phyloP scores from a whole-genome alignment of 768 basidiomycete genomes.

The Kwoniella bestiolae region DNA sequence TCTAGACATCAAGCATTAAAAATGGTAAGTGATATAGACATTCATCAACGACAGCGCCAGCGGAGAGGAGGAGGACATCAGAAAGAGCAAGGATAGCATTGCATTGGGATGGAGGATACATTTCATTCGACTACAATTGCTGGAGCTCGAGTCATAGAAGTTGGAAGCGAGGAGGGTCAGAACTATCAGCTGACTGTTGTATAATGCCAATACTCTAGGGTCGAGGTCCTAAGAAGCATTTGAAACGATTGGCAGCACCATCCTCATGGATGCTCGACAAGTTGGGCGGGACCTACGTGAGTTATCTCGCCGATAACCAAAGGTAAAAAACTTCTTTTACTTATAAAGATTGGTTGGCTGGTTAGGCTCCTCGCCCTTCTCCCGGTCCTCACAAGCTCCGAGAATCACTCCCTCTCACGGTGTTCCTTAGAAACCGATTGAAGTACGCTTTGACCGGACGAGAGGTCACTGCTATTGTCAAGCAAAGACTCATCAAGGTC shows the following conservation, averaged over 20 bases:
- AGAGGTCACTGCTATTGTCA: conserved; percentile 93
- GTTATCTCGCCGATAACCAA: conserved; percentile 30
- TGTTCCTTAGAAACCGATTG: conserved; percentile 98
- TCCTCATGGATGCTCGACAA: conserved; percentile 99
- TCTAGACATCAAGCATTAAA: conserved; percentile 31
- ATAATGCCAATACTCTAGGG: conserved; percentile 62
- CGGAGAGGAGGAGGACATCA: conserved; percentile 7
- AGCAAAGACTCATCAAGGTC: conserved; percentile 96
- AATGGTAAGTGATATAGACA: conserved; percentile 29
- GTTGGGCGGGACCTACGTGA: conserved; percentile 64
- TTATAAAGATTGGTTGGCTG: conserved; percentile 19
- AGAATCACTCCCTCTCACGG: conserved; percentile 93
- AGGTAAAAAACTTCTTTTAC: background rate
- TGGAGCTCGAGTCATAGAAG: background rate
- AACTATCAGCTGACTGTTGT: conserved; percentile 15
- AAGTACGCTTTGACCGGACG: conserved; percentile 98
- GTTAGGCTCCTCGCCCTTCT: conserved; percentile 86
- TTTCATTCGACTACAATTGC: background rate
- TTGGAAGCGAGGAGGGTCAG: background rate
- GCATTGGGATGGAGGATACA: background rate
- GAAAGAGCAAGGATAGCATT: conserved; percentile 1
- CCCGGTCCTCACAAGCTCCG: conserved; percentile 99
- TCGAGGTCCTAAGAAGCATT: conserved; percentile 98
- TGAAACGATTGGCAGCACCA: conserved; percentile 96
- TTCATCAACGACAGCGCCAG: background rate